Conservation (phyloP, 495 filamentous ascomycete species). For the Aspergillus steynii region DNA sequence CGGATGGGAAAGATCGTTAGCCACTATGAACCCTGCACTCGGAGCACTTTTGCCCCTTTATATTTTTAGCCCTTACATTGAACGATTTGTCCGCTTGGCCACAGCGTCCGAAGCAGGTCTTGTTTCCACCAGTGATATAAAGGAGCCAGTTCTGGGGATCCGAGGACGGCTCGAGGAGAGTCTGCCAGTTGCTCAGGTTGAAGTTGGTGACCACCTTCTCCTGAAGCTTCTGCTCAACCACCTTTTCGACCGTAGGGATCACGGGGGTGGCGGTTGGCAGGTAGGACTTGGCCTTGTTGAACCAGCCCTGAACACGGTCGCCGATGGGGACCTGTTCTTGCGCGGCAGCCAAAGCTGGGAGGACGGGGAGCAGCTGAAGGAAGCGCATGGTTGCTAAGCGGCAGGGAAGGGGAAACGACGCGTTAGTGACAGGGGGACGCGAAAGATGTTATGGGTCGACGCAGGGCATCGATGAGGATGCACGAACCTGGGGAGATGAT, state of each 20-base stretch:
- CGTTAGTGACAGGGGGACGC: constrained; percentile 9
- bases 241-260: constrained; percentile 49
- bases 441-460: neutral
- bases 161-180: constrained; percentile 62
- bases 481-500: constrained; percentile 23
- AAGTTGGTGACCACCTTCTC: constrained; percentile 60
- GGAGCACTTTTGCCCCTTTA: neutral
- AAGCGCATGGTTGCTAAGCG: constrained; percentile 63
- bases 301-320: constrained; percentile 66
- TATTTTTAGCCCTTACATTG: constrained; percentile 45
- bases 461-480: neutral
- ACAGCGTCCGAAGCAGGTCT: constrained; percentile 76
- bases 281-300: constrained; percentile 60
- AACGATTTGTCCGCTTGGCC: constrained; percentile 52
- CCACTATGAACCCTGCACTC: constrained; percentile 6
- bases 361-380: constrained; percentile 59
- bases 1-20: constrained; percentile 7
- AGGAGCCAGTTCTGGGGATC: constrained; percentile 79
- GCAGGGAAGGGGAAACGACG: constrained; percentile 9
- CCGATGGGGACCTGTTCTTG: constrained; percentile 72
- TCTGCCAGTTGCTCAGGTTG: constrained; percentile 71
- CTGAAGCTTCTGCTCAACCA: constrained; percentile 54
- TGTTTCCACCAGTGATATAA: constrained; percentile 80
- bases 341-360: constrained; percentile 70
- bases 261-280: constrained; percentile 56